phyloP scores from a whole-genome alignment of 2,329 filamentous ascomycete species.

The Phymatotrichopsis omnivora region DNA sequence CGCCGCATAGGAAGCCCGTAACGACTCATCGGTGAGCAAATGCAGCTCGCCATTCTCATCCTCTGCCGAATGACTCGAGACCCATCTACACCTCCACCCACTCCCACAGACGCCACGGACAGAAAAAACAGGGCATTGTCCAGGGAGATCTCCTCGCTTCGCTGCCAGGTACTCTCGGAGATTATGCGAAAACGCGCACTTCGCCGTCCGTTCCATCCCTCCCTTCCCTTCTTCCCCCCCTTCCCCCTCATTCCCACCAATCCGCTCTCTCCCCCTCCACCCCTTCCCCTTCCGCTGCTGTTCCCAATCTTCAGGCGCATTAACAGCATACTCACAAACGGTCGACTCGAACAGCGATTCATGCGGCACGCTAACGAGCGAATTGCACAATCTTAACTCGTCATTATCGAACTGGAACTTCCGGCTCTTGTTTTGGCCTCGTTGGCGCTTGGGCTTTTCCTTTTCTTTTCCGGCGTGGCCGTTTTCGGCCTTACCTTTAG shows the following conservation, averaged over 20 bases:
- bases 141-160: slow-evolving; percentile 66
- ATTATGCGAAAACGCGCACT: slow-evolving; percentile 74
- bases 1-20: slow-evolving; percentile 35
- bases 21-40: slow-evolving; percentile 39
- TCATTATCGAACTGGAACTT: slow-evolving; percentile 30
- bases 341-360: slow-evolving; percentile 18
- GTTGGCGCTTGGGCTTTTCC: slow-evolving; percentile 21
- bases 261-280: neutral
- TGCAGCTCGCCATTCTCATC: slow-evolving; percentile 42
- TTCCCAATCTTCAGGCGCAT: neutral
- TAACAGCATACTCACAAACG: slow-evolving; percentile 21
- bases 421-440: slow-evolving; percentile 31
- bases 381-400: slow-evolving; percentile 26
- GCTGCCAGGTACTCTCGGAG: slow-evolving; percentile 74
- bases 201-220: slow-evolving; percentile 65
- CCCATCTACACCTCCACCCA: slow-evolving; percentile 93
- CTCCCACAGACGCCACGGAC: slow-evolving; percentile 63
- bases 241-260: slow-evolving; percentile 3
- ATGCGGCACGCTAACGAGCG: slow-evolving; percentile 11
- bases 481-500: neutral
- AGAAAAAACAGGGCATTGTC: slow-evolving; percentile 73
- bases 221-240: slow-evolving; percentile 22
- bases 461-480: slow-evolving; percentile 16
- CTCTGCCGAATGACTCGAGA: slow-evolving; percentile 76
- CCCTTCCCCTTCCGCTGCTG: neutral